Evolutionary conservation across 805 yeast species (phyloP).

Genomic region (Candida nanaspora): DNA sequence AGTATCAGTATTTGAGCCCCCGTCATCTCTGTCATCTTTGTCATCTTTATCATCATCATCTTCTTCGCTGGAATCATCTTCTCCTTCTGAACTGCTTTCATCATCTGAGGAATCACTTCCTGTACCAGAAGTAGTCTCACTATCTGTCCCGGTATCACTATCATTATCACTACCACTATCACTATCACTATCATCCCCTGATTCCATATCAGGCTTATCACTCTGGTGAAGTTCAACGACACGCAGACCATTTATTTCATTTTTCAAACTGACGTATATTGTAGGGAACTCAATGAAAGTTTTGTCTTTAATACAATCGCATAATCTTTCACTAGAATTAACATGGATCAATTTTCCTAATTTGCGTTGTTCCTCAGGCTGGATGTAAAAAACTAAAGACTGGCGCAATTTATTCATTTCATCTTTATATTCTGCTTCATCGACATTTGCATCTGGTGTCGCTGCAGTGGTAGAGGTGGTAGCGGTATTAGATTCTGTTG

Average conservation of each 20-base stretch:
- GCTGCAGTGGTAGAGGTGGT: not conserved
- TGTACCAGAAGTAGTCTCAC: constrained; percentile 1
- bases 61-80: constrained; percentile 1
- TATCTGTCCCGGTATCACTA: not conserved
- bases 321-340: constrained; percentile 29
- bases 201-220: constrained; percentile 6
- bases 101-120: not conserved
- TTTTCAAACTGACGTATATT: constrained; percentile 34
- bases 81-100: not conserved
- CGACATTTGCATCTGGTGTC: not conserved
- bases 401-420: constrained; percentile 1
- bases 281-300: constrained; percentile 78
- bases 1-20: constrained; percentile 1
- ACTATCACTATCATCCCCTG: constrained; percentile 3
- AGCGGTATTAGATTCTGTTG: not conserved
- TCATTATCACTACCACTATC: constrained; percentile 5
- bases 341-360: constrained; percentile 30
- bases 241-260: constrained; percentile 19
- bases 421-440: not conserved
- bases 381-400: constrained; percentile 7
- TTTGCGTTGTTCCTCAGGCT: constrained; percentile 2
- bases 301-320: constrained; percentile 43
- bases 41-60: not conserved
- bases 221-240: constrained; percentile 18
- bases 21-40: not conserved